Base-by-base conservation (phyloP, 2,329 filamentous ascomycete genomes). In the Didymella sp. region DNA sequence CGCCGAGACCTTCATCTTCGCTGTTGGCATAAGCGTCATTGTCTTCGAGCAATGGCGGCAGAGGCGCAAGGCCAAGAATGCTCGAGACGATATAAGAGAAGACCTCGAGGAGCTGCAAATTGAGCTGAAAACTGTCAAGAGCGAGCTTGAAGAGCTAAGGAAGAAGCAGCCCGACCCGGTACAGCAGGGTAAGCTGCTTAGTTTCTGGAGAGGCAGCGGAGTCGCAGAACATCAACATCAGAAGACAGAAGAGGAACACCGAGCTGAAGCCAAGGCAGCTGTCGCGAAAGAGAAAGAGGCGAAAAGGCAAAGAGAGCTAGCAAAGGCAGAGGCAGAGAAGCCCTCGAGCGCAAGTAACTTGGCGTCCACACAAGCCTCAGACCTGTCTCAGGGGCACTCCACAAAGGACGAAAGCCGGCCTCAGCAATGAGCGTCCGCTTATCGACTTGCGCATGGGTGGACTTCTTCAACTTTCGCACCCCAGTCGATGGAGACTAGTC, bases 1-100 rank as follows among this genome's bases (percentile, higher is more conserved):
- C 45, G 85, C 85, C 28, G 87, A 90, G 68, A 76, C 84, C 0
- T 90, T 90, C 68, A 80, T 90, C 35, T 89, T 89, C 64, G 65
- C 81, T 4, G 87, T 89, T 12, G 87, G 85, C 1, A 86, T 85
- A 6, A 78, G 83, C 0, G 73, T 89, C 57, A 85, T 90, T 41
- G 72, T 89, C 0, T 85, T 85, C 50, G 87, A 90, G 67, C 82
- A 83, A 19, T 85, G 82, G 81, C 77, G 87, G 51, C 83, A 84
- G 27, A 78, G 85, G 49, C 79, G 84, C 57, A 89, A 89, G 69
- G 86, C 86, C 59, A 82, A 77, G 45, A 84, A 79, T 21, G 78
- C 85, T 44, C 76, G 86, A 52, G 85, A 88, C 53, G 84, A 86
- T 58, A 83, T 89, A 4, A 79, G 82, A 2, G 85, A 87, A 53